Evolutionary conservation across 768 basidiomycete genomes (phyloP), one percentile per base, ranked within the genome.

Genomic region (Melanogaster broomeanus): DNA sequence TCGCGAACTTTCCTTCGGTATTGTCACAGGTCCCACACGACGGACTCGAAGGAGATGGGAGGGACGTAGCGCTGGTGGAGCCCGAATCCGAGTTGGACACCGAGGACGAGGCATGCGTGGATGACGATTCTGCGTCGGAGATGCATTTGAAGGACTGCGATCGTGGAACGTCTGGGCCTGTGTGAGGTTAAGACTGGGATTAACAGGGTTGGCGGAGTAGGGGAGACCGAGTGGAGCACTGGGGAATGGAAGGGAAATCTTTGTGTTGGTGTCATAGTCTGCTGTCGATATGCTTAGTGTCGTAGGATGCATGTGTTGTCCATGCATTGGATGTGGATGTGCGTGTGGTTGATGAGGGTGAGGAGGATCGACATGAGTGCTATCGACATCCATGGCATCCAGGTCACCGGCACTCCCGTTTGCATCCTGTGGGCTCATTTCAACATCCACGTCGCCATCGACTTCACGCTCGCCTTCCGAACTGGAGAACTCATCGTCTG

Each of bases 221-320:
- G 49, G 30, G 19, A 63, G 52, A 6, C 57, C 37, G 13, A 63
- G 49, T 3, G 59, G 62, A 1, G 49, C 39, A 28, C 48, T 59
- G 4, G 62, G 53, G 37, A 34, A 33, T 5, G 61, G 53, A 3
- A 47, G 33, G 9, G 56, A 44, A 0, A 51, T 53, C 10, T 50
- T 53, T 10, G 45, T 52, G 51, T 57, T 48, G 7, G 51, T 40
- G 43, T 12, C 27, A 16, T 33, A 30, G 48, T 56, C 53, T 41
- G 55, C 56, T 51, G 66, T 62, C 51, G 62, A 55, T 62, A 66
- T 64, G 60, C 63, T 64, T 57, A 67, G 66, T n/a, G 62, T 50
- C 41, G 73, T 63, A 3, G 74, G 74, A 44, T 75, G 74, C 74
- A 75, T 74, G 48, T 73, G 69, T 19, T 22, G 42, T 22, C 42